A percentile compares a stretch with the other conserved stretches of the same genome.
phyloP scores from a whole-genome alignment of 2,329 filamentous ascomycete genomes.

The Phyllosticta paracitricarpa region DNA sequence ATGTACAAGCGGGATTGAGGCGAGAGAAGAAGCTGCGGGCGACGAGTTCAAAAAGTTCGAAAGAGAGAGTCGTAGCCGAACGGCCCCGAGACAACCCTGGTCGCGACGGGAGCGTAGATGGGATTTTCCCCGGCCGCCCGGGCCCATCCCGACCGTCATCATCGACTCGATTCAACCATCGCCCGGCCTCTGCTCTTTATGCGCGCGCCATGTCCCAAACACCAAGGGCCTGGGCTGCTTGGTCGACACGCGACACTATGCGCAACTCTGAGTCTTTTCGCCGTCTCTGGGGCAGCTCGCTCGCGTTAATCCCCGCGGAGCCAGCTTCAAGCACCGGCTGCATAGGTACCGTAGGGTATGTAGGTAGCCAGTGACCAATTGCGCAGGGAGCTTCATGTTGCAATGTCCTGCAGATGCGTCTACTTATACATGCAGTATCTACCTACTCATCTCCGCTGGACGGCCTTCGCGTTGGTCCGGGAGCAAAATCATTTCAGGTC shows the following conservation, averaged over 20 bases:
- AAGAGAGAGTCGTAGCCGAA: constrained; percentile 2
- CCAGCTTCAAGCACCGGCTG: too few relatives aligned
- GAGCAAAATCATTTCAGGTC: not conserved
- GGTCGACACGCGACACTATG: constrained; percentile 2
- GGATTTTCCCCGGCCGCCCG: not conserved
- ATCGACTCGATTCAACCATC: not conserved
- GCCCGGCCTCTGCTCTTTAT: not conserved
- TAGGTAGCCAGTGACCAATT: too few relatives aligned
- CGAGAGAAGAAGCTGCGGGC: not conserved
- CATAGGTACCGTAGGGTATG: too few relatives aligned
- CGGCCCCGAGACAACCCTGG: not conserved
- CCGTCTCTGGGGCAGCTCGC: too few relatives aligned
- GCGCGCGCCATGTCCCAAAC: not conserved
- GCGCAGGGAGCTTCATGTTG: too few relatives aligned
- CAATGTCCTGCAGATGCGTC: too few relatives aligned
- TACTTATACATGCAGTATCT: too few relatives aligned
- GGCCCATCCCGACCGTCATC: not conserved
- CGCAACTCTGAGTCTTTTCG: not conserved
- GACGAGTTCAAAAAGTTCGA: constrained; percentile 9
- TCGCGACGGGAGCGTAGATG: not conserved
- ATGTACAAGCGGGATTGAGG: constrained; percentile 18
- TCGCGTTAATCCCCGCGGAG: too few relatives aligned
- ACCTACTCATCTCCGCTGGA: too few relatives aligned
- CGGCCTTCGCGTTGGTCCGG: not conserved
- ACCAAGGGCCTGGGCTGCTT: not conserved